Percentiles rank a stretch among this genome's conserved stretches.
Conservation (phyloP, 805 yeast species). For the Zygosaccharomyces gambellarensis region DNA sequence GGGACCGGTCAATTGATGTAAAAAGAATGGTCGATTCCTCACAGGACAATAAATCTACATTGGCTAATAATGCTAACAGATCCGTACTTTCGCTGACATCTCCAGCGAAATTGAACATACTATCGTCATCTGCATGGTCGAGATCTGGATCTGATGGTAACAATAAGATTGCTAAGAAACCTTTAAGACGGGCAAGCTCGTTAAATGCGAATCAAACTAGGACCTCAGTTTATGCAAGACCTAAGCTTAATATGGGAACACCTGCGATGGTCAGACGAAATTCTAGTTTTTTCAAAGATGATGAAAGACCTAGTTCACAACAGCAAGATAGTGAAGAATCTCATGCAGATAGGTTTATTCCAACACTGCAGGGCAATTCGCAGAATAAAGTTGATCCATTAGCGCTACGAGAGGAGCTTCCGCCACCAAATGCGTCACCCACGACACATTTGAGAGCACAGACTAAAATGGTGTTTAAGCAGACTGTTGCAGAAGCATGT, state of each 20-base stretch:
- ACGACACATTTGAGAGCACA: slow-evolving; percentile 41
- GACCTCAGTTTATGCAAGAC: slow-evolving; percentile 18
- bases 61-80: slow-evolving; percentile 25
- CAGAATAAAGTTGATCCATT: slow-evolving; percentile 26
- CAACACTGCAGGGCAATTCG: slow-evolving; percentile 48
- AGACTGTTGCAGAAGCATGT: slow-evolving; percentile 90
- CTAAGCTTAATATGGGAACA: slow-evolving; percentile 25
- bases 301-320: slow-evolving; percentile 18
- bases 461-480: slow-evolving; percentile 51
- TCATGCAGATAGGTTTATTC: slow-evolving; percentile 56
- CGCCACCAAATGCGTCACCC: slow-evolving; percentile 46
- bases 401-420: slow-evolving; percentile 37
- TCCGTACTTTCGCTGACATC: slow-evolving; percentile 41
- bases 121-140: slow-evolving; percentile 31
- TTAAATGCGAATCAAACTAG: slow-evolving; percentile 18
- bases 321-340: slow-evolving; percentile 19
- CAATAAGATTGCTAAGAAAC: slow-evolving; percentile 22
- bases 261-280: slow-evolving; percentile 32
- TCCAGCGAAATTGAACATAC: slow-evolving; percentile 45
- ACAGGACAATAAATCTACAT: slow-evolving; percentile 10
- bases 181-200: slow-evolving; percentile 24
- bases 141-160: slow-evolving; percentile 9
- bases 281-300: slow-evolving; percentile 33
- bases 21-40: background rate
- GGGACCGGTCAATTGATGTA: background rate